phyloP scores from a whole-genome alignment of 2,329 filamentous ascomycete genomes.

The Xylariaceae sp. region DNA sequence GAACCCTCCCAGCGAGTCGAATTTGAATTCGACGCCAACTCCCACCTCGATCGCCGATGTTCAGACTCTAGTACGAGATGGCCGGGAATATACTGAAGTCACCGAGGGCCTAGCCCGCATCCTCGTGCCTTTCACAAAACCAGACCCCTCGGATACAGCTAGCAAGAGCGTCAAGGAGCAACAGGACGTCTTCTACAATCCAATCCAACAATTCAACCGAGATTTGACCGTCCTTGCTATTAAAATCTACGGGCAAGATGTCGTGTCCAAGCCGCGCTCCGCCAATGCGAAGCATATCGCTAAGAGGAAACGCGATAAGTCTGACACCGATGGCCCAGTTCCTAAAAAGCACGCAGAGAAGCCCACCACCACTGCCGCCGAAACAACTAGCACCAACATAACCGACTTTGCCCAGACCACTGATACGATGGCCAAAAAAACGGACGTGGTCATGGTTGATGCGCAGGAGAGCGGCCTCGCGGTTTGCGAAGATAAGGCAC shows the following conservation, averaged over 20 bases:
- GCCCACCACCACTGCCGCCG: conserved; percentile 2
- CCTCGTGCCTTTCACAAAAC: conserved; percentile 42
- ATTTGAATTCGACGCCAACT: conserved; percentile 19
- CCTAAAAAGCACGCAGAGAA: conserved; percentile 25
- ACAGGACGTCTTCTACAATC: conserved; percentile 94
- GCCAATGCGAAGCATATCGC: conserved; percentile 41
- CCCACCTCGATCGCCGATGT: conserved; percentile 29
- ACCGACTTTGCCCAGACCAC: conserved; percentile 4
- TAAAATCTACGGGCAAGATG: conserved; percentile 75
- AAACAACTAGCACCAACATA: conserved; percentile 7
- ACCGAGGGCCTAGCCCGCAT: conserved; percentile 57
- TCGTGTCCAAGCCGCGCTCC: conserved; percentile 44
- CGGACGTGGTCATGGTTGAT: conserved; percentile 23
- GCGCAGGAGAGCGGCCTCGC: conserved; percentile 14
- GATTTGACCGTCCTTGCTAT: conserved; percentile 92
- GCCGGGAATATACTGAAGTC: conserved; percentile 48
- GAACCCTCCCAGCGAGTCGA: conserved; percentile 17
- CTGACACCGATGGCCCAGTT: conserved; percentile 17
- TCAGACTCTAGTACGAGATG: conserved; percentile 39
- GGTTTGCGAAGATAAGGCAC: background rate
- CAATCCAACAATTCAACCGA: conserved; percentile 97
- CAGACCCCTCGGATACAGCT: conserved; percentile 35
- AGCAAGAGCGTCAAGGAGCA: conserved; percentile 52
- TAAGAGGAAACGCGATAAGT: conserved; percentile 22
- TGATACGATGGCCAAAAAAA: conserved; percentile 6